Evolutionary conservation across 805 yeast genomes (phyloP), one percentile per base, ranked within the genome.

Genomic region (Ogataea corticis): DNA sequence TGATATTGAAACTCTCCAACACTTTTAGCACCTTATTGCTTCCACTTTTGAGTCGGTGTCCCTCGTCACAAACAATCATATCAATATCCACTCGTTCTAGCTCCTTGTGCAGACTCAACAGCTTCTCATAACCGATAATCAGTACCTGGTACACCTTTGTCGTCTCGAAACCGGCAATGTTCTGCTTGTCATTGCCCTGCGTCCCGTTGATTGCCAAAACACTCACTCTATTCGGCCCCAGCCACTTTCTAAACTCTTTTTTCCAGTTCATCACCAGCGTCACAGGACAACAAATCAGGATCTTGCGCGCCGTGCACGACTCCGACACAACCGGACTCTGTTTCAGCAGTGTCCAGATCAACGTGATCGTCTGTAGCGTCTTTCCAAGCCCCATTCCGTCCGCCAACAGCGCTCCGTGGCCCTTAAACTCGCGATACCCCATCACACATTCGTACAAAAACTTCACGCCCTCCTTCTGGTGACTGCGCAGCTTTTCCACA

Each of bases 371-470:
- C 78, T 84, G 91, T 33, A 94, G 66, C 0, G 98, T 91, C 57
- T 87, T 87, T 2, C 97, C 97, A 14, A 94, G 70, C 0, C 99
- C 99, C 99, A 94, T 94, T 56, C 92, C 98, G 65, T 94, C 99
- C 0, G 99, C 99, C 34, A 94, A 65, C 4, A 94, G 67, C 2
- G 92, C 91, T 0, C 99, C 98, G 34, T 66, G 55, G 0, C 79
- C 77, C 2, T 70, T 68, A 16, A 66, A 66, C 3, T 73, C 75
- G 19, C 76, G 68, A 41, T 76, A 66, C 0, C 96, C 96, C 83
- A 85, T 79, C 1, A 91, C 76, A 55, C 96, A 87, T 45, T 86
- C 85, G 60, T 88, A 88, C 54, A 94, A 67, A 57, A 94, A 94
- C 42, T 67, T 62, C 0, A 92, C 87, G 2, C 97, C 99, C 52